Evolutionary conservation across 371 early-diverging fungal genomes (phyloP), one percentile per base, ranked within the genome.

Genomic region (Circinella umbellata): DNA sequence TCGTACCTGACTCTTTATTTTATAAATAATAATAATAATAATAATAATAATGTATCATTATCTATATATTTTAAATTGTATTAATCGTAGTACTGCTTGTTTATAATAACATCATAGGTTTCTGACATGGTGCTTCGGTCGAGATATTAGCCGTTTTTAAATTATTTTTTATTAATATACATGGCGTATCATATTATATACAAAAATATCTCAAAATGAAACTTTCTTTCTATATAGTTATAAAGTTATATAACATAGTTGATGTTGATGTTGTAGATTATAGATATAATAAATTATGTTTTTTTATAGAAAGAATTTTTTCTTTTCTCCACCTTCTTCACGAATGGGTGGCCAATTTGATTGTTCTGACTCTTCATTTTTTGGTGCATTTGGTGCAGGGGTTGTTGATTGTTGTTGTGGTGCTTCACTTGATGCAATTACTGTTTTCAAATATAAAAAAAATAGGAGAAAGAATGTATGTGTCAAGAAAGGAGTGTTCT

Each of bases 81-180:
- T 27, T 27, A 27, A 27, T 27, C 27, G 2, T 27, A 27, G 27
- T 27, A 27, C 27, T 27, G 27, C 27, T 27, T 27, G 27, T 27
- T 27, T 27, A 27, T 27, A 27, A 27, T 27, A 27, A 27, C 27
- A 18, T 51, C 0, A 27, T 49, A 62, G 54, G 54, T 60, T 54
- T 27, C 18, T 63, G 63, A 88, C 89, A 27, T 83, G 86, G 82
- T 72, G 88, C 11, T 87, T 89, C 74, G 91, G 91, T 34, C 79
- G 91, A 4, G 88, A 88, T 63, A 68, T 68, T 38, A 68, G 63
- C 27, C 69, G 69, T 9, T 68, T 68, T 54, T 68, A 51, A 7
- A 51, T 51, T n/a, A 1, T 13, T 51, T 51, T 15, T n/a, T 54
- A n/a, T n/a, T 8, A 15, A 17, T 18, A 8, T 17, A 54, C 54